Evolutionary conservation across 192 early-diverging fungal genomes (phyloP).

Genomic region (Backusella tarrabulga): DNA sequence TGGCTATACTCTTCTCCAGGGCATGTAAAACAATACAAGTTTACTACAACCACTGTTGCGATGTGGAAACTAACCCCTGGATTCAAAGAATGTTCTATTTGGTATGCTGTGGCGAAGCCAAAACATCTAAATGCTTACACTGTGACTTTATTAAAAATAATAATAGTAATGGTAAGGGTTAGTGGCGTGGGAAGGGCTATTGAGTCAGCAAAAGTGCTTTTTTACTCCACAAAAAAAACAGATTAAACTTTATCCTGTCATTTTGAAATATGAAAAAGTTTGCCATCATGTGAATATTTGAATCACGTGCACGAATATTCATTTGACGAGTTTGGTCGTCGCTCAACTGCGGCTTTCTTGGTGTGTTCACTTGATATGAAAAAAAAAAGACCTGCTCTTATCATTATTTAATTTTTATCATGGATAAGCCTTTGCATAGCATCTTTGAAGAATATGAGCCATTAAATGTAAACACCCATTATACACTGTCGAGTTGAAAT

Average conservation of each 20-base stretch:
- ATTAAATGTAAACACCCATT: slow-evolving; percentile 9
- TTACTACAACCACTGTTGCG: neutral
- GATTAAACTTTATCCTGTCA: neutral
- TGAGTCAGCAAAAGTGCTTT: neutral
- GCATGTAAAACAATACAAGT: neutral
- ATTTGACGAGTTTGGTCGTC: neutral
- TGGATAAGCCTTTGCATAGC: slow-evolving; percentile 16
- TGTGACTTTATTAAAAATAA: neutral
- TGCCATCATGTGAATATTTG: neutral
- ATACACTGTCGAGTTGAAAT: neutral
- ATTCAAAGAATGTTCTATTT: neutral
- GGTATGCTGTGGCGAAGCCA: neutral
- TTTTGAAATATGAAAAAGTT: neutral
- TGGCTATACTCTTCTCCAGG: neutral
- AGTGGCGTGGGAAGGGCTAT: neutral
- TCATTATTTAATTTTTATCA: neutral
- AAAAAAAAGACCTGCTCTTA: neutral
- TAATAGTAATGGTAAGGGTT: neutral
- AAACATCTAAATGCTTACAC: neutral
- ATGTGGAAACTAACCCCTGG: neutral
- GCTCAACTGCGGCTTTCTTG: neutral
- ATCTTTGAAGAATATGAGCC: slow-evolving; percentile 17
- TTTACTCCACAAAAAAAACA: neutral
- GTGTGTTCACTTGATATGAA: neutral
- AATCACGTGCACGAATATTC: neutral